Base-by-base conservation (phyloP, 805 yeast genomes). In the Debaryomyces hansenii region DNA sequence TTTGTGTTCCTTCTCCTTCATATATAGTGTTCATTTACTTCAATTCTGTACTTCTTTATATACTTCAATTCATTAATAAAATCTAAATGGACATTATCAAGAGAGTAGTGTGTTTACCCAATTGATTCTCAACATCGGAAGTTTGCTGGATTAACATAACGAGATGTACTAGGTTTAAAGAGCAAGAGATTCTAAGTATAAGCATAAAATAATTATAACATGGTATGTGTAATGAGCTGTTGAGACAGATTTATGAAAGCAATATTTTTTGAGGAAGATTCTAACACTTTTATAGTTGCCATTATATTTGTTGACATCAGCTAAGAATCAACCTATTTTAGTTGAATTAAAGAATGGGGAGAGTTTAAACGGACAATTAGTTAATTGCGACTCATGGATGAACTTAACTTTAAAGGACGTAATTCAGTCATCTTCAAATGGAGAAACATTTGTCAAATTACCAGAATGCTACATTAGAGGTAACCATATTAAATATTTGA, bases 341-440 rank as follows among this genome's bases (percentile, higher is more conserved):
- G 89, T 94, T 41, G 99, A 92, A 65, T 79, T 94, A 61, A 94
- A 94, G 66, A 84, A 86, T 46, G 97, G 98, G 29, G 97, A 89
- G 59, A 84, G 92, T 8, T 74, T 91, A 41, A 86, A 85, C 59
- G 99, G 99, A 42, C 80, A 79, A 46, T 74, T 94, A 49, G 80
- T 82, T 46, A 87, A 88, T 60, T 90, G 96, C 57, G 99, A 94
- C 64, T 84, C 89, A 34, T 88, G 95, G 90, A 94, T 94, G 99
- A 94, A 94, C 65, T 74, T 94, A 53, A 87, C 96, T 1, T 74
- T 94, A 44, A 76, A 76, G 29, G 84, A 90, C 52, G 97, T 85
- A 12, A 79, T 83, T 40, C 87, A 84, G 60, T 78, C 84, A 12
- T 80, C 81, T 56, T 72, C 81, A 36, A 60, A 76, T 54, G 92